These are phyloP conservation scores for Monosporozyma solicola DNA, from an alignment of 805 yeast species.

Conservation along the genomic window DNA sequence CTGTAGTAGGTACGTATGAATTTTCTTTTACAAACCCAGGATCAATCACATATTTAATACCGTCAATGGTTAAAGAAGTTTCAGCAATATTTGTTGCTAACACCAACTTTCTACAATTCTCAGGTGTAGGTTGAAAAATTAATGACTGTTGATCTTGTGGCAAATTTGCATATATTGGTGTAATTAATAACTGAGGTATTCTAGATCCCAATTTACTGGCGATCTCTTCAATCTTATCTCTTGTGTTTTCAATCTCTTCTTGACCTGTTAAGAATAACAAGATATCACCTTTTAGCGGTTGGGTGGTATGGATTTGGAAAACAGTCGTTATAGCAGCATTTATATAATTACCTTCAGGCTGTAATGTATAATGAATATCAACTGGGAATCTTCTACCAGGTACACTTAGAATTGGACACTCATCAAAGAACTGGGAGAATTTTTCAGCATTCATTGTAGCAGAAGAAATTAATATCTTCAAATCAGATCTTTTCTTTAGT, in stretches of 20 bases:
- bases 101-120: constrained; percentile 71
- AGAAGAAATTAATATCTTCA: constrained; percentile 75
- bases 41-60: constrained; percentile 89
- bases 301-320: constrained; percentile 67
- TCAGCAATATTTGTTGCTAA: constrained; percentile 96
- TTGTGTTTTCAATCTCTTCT: constrained; percentile 84
- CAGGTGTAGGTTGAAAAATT: constrained; percentile 85
- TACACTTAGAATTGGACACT: constrained; percentile 78
- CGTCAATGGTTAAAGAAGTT: constrained; percentile 91
- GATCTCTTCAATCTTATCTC: constrained; percentile 62
- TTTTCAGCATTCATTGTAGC: constrained; percentile 91
- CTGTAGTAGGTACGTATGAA: constrained; percentile 75
- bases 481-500: constrained; percentile 51
- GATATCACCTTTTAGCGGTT: constrained; percentile 66
- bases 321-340: constrained; percentile 85
- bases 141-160: constrained; percentile 75
- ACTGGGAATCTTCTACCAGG: constrained; percentile 96
- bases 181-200: constrained; percentile 54
- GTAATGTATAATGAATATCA: constrained; percentile 69
- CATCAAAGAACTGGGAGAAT: constrained; percentile 71
- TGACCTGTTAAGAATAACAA: constrained; percentile 91
- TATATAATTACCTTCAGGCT: constrained; percentile 84
- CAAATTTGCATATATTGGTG: constrained; percentile 86
- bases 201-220: constrained; percentile 50
- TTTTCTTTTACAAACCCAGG: constrained; percentile 93